These are phyloP conservation scores for Cercospora zeina DNA, from an alignment of 2,329 filamentous ascomycete genomes.

Conservation along the genomic window DNA sequence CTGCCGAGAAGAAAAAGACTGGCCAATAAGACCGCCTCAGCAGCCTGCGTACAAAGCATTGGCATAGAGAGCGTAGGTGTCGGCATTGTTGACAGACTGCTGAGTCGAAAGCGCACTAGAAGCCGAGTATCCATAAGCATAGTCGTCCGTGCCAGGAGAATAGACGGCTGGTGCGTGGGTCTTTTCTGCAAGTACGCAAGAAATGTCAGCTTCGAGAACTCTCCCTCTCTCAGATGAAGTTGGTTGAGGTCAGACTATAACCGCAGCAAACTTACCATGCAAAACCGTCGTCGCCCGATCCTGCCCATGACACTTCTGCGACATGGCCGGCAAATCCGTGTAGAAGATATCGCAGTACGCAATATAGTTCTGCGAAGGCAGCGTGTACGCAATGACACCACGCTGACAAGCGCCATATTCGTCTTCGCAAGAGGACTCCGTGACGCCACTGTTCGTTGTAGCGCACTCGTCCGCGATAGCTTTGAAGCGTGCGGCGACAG, in stretches of 20 bases:
- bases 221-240: not conserved
- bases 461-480: conserved; percentile 58
- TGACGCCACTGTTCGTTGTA: conserved; percentile 51
- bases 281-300: conserved; percentile 65
- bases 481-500: conserved; percentile 55
- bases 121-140: conserved; percentile 59
- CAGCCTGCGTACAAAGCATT: conserved; percentile 20
- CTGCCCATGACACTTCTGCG: conserved; percentile 60
- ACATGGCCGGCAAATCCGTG: conserved; percentile 53
- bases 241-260: not conserved
- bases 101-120: conserved; percentile 48
- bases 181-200: conserved; percentile 48
- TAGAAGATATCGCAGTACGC: conserved; percentile 65
- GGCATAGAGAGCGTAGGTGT: conserved; percentile 59
- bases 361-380: conserved; percentile 52
- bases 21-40: not conserved
- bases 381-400: conserved; percentile 62
- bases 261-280: conserved; percentile 44
- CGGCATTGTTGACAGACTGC: conserved; percentile 64
- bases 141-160: conserved; percentile 59
- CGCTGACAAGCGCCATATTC: conserved; percentile 54
- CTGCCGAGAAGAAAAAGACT: too few species aligned
- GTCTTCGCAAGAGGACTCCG: conserved; percentile 62
- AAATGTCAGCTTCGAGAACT: not conserved
- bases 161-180: conserved; percentile 61